Percentiles rank a stretch among this genome's conserved stretches.
Evolutionary conservation across 228 moss, liverwort and hornwort genomes (phyloP).

Genomic region (Sphagnum magellanicum): DNA sequence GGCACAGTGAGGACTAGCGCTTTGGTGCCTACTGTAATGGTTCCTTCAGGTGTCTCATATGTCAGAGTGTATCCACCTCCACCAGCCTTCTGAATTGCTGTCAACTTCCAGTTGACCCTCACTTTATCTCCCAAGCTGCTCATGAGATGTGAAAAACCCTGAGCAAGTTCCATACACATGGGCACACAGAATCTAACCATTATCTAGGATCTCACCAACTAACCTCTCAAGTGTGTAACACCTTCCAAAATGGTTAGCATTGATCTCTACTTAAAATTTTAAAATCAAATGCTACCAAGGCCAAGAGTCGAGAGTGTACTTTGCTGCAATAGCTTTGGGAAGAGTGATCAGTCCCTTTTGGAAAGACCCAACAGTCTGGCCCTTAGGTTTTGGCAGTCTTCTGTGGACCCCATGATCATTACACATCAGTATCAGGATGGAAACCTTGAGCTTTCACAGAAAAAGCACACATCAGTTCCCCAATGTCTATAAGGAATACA

Average conservation of each 20-base stretch:
- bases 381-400: constrained; percentile 90
- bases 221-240: too few relatives aligned
- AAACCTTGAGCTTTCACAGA: neutral
- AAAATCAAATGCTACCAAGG: too few relatives aligned
- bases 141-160: neutral
- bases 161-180: too few relatives aligned
- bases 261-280: too few relatives aligned
- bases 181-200: too few relatives aligned
- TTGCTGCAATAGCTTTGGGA: constrained; percentile 86
- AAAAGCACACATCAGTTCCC: neutral
- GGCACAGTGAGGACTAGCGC: constrained; percentile 87
- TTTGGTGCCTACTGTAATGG: constrained; percentile 43
- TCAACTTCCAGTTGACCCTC: constrained; percentile 89
- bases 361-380: constrained; percentile 95
- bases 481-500: neutral
- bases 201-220: too few relatives aligned
- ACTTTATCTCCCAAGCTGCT: constrained; percentile 88
- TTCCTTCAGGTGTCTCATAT: constrained; percentile 90
- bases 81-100: constrained; percentile 46
- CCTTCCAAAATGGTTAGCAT: too few relatives aligned
- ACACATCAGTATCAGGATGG: too few relatives aligned
- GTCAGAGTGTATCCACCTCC: constrained; percentile 56
- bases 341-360: constrained; percentile 80
- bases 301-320: constrained; percentile 13
- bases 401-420: constrained; percentile 21